These are phyloP conservation scores for Tetramitus jugosus DNA, from an alignment of 208 protist species.

Conservation along the genomic window DNA sequence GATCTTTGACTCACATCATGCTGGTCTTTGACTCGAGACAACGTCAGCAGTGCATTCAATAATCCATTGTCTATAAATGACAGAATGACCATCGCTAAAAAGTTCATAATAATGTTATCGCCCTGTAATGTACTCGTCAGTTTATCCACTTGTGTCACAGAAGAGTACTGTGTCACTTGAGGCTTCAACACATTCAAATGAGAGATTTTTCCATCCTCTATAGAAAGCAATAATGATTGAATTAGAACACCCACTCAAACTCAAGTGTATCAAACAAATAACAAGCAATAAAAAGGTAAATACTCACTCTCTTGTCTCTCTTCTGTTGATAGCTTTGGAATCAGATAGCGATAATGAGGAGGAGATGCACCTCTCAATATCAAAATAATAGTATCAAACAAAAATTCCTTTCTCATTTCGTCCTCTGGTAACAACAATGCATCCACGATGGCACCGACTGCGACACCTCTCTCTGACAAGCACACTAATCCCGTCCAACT, in stretches of 20 bases:
- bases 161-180: too few species aligned
- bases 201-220: too few species aligned
- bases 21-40: background rate
- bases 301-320: background rate
- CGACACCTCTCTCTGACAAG: background rate
- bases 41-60: background rate
- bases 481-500: background rate
- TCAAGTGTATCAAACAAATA: too few species aligned
- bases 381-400: too few species aligned
- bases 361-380: background rate
- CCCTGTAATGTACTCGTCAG: background rate
- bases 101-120: background rate
- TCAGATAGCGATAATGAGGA: background rate
- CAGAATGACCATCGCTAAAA: background rate
- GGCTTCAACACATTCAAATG: slow-evolving; percentile 5
- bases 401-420: too few species aligned
- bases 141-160: background rate
- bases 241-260: too few species aligned
- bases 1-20: background rate
- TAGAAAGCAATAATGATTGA: too few species aligned
- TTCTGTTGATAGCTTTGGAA: background rate
- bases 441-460: background rate
- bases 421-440: background rate
- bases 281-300: too few species aligned
- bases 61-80: background rate